Evolutionary conservation across 768 basidiomycete species (phyloP).

Genomic region (Phaeotremella fagi): DNA sequence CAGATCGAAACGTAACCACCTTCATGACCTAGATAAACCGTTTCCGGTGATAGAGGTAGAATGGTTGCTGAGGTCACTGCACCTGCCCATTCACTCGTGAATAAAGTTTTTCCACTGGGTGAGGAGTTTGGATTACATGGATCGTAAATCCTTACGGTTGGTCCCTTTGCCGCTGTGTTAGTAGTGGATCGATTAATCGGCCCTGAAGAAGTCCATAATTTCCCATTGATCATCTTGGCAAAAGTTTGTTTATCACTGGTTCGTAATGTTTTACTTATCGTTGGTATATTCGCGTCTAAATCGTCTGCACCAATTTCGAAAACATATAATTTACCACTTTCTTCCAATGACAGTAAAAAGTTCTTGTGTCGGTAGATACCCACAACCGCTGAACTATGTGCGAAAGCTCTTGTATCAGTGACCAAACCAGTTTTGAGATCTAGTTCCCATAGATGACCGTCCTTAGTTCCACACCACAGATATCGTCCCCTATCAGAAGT

Average conservation of each 20-base stretch:
- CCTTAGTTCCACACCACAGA: conserved; percentile 85
- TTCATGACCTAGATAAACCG: conserved; percentile 84
- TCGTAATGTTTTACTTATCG: conserved; percentile 47
- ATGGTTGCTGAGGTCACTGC: conserved; percentile 76
- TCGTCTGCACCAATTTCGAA: conserved; percentile 50
- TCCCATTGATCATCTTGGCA: conserved; percentile 64
- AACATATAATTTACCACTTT: conserved; percentile 72
- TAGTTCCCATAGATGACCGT: conserved; percentile 78
- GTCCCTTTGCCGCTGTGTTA: conserved; percentile 52
- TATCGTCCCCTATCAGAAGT: conserved; percentile 56
- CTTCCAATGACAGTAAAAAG: conserved; percentile 76
- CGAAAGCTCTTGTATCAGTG: conserved; percentile 57
- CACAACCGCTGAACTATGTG: conserved; percentile 64
- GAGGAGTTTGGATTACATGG: conserved; percentile 45
- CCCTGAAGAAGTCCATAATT: conserved; percentile 72
- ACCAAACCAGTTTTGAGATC: conserved; percentile 63
- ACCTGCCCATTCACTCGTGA: conserved; percentile 66
- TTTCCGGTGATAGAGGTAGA: conserved; percentile 61
- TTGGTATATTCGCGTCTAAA: conserved; percentile 43
- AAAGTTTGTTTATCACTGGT: conserved; percentile 79
- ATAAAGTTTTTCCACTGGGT: conserved; percentile 54
- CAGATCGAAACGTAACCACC: conserved; percentile 86
- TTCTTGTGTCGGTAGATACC: conserved; percentile 66
- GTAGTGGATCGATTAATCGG: conserved; percentile 43
- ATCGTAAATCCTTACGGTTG: conserved; percentile 78